A percentile compares a stretch with the other conserved stretches of the same genome.
Evolutionary conservation across 106 monocot genomes (phyloP).

Genomic region (Platanthera zijinensis): DNA sequence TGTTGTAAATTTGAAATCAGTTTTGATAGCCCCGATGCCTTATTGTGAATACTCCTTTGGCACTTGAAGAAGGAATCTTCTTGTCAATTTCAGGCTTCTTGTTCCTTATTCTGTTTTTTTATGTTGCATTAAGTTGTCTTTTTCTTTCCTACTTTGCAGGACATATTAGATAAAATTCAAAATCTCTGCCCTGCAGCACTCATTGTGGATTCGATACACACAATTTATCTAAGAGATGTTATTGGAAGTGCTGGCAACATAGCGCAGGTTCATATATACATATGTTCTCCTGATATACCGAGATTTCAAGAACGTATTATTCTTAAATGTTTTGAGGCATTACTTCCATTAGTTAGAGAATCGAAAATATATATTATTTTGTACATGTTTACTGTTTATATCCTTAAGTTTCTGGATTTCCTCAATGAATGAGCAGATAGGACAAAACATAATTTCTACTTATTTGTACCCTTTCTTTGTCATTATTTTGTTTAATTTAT

Average conservation of each 20-base stretch:
- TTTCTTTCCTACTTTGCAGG: conserved; percentile 36
- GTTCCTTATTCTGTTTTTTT: background rate
- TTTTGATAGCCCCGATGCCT: background rate
- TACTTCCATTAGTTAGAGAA: background rate
- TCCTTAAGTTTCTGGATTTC: background rate
- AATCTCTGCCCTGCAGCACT: conserved; percentile 57
- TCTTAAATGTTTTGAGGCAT: background rate
- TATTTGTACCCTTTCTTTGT: background rate
- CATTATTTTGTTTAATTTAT: background rate
- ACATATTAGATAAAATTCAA: conserved; percentile 78
- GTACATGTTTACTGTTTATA: background rate
- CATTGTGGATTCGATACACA: conserved; percentile 95
- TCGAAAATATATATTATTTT: background rate
- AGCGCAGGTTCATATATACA: conserved; percentile 46
- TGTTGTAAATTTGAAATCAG: background rate
- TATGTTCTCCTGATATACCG: background rate
- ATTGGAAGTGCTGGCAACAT: conserved; percentile 89
- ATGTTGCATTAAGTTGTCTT: background rate
- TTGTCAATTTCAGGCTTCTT: background rate
- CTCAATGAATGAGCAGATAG: background rate
- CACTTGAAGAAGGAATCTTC: background rate
- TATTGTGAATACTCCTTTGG: background rate
- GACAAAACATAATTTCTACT: background rate
- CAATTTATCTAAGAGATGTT: conserved; percentile 73
- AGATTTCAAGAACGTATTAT: background rate